Evolutionary conservation across 208 protist species (phyloP).

Genomic region (Leishmania tarentolae): DNA sequence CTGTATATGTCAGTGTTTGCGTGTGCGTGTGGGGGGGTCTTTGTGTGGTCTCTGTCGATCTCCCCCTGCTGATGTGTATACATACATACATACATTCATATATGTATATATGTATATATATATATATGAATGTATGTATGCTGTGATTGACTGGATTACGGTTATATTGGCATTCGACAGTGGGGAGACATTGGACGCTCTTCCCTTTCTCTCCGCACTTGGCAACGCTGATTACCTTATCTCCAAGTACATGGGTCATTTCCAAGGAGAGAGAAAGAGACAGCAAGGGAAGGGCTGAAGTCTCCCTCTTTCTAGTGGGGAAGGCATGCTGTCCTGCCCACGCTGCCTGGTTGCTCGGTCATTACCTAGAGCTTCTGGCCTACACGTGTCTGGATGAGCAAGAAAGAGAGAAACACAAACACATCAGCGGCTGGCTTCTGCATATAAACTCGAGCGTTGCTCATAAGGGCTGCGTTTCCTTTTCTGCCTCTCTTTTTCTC

Average conservation of each 20-base stretch:
- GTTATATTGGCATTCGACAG: not conserved
- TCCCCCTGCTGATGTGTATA: not conserved
- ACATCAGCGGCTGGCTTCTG: not conserved
- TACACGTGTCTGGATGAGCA: not conserved
- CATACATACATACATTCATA: too few relatives aligned
- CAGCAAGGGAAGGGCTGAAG: not conserved
- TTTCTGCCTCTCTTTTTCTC: not conserved
- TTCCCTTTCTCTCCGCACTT: not conserved
- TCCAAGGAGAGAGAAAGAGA: not conserved
- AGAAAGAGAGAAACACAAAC: not conserved
- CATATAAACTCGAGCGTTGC: not conserved
- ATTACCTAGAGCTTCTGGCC: not conserved
- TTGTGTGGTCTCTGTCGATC: not conserved
- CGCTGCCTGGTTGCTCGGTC: not conserved
- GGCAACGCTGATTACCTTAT: not conserved
- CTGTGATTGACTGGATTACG: too few relatives aligned
- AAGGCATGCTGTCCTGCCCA: not conserved
- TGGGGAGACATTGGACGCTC: not conserved
- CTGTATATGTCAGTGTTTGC: not conserved
- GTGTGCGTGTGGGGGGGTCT: not conserved
- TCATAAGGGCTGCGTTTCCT: not conserved
- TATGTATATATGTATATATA: too few relatives aligned
- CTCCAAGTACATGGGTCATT: not conserved
- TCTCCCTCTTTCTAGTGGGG: not conserved
- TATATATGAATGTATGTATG: too few relatives aligned